Evolutionary conservation across 106 monocot species (phyloP).

Genomic region (Apostasia shenzhenica): DNA sequence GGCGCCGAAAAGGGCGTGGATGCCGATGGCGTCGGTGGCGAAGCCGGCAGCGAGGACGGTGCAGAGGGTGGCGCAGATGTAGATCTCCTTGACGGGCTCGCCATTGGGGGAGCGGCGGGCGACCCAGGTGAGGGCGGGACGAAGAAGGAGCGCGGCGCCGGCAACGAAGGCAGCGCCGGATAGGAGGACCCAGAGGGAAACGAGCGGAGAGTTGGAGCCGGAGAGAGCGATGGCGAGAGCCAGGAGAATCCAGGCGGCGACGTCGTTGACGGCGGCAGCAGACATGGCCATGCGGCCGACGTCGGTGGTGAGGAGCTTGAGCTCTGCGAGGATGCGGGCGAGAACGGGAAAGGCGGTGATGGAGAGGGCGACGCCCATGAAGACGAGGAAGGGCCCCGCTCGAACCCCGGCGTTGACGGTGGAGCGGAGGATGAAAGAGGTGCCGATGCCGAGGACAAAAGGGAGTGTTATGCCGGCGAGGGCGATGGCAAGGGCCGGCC

Average conservation of each 20-base stretch:
- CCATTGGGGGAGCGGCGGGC: constrained; percentile 30
- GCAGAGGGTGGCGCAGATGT: constrained; percentile 27
- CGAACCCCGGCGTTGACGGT: constrained; percentile 16
- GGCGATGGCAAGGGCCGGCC: constrained; percentile 23
- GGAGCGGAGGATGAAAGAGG: constrained; percentile 32
- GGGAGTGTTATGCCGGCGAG: constrained; percentile 28
- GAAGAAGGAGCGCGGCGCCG: constrained; percentile 15
- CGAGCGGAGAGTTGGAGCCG: constrained; percentile 15
- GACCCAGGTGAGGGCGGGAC: constrained; percentile 32
- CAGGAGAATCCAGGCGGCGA: constrained; percentile 37
- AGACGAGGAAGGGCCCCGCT: constrained; percentile 29
- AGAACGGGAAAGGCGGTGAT: constrained; percentile 42
- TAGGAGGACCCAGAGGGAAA: constrained; percentile 42
- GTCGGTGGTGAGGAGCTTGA: constrained; percentile 40
- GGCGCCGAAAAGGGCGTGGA: constrained; percentile 33
- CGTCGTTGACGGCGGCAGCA: constrained; percentile 30
- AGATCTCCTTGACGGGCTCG: constrained; percentile 34
- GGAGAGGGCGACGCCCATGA: constrained; percentile 45
- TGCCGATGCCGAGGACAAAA: constrained; percentile 32
- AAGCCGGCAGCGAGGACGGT: constrained; percentile 28
- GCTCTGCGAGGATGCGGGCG: constrained; percentile 39
- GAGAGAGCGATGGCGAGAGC: constrained; percentile 40
- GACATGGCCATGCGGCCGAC: constrained; percentile 42
- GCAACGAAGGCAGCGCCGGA: constrained; percentile 17
- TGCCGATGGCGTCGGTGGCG: constrained; percentile 31